phyloP scores from a whole-genome alignment of 805 yeast species.

The Kazachstania taianensis region DNA sequence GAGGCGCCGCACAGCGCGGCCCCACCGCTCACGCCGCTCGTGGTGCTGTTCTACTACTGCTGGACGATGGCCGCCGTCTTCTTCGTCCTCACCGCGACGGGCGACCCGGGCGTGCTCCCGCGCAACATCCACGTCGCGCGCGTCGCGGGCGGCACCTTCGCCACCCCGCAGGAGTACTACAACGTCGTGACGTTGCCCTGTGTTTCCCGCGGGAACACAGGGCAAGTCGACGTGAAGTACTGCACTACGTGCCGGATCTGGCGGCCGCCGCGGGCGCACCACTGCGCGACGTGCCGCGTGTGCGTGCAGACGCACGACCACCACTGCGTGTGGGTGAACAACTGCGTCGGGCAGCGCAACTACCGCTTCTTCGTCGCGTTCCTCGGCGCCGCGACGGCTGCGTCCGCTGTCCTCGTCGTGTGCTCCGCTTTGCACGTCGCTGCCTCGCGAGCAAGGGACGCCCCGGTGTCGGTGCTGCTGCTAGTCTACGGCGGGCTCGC shows the following conservation, averaged over 20 bases:
- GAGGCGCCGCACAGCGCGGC: constrained; percentile 22
- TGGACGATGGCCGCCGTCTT: constrained; percentile 43
- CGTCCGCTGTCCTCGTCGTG: constrained; percentile 22
- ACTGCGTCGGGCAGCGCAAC: constrained; percentile 68
- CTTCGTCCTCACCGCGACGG: constrained; percentile 43
- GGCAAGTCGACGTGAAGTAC: constrained; percentile 38
- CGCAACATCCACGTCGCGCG: constrained; percentile 49
- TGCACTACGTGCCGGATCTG: constrained; percentile 60
- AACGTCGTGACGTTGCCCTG: constrained; percentile 32
- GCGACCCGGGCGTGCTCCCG: constrained; percentile 68
- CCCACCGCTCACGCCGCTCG: constrained; percentile 14
- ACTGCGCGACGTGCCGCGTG: constrained; percentile 58
- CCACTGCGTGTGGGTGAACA: constrained; percentile 61
- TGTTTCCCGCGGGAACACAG: constrained; percentile 6
- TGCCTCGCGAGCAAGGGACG: constrained; percentile 8
- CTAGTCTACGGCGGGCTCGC: constrained; percentile 38
- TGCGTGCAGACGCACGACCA: constrained; percentile 61
- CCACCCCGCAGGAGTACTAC: constrained; percentile 40
- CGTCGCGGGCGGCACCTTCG: constrained; percentile 17
- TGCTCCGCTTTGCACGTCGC: constrained; percentile 18
- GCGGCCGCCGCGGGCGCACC: constrained; percentile 70
- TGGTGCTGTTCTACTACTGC: constrained; percentile 46
- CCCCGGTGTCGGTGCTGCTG: constrained; percentile 44
- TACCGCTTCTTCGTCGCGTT: constrained; percentile 52
- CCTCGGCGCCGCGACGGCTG: constrained; percentile 31